Base-by-base conservation (phyloP, 1,284 basidiomycete species). In the Sphaerobolus stellatus region DNA sequence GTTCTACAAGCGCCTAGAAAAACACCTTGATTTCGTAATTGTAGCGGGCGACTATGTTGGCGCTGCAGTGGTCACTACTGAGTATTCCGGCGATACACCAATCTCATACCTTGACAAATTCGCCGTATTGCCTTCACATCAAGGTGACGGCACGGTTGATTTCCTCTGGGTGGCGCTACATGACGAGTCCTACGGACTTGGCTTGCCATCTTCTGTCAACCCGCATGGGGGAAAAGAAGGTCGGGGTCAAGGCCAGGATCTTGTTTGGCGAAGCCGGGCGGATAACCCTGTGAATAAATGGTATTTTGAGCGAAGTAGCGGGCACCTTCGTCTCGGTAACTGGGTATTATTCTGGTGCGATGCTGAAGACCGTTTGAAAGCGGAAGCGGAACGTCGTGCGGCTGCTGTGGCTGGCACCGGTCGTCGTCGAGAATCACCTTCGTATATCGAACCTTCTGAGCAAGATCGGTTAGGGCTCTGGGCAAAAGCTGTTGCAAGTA, bases 331-430 rank as follows among this genome's bases (percentile, higher is more conserved):
- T 52, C 81, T 92, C 73, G 88, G 85, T 22, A 75, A 80, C 38
- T 98, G 92, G 94, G 86, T 90, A 54, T 74, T 99, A 64, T 99
- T 99, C 74, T 99, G 97, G 97, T 98, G 94, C 69, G 96, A 98
- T 72, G 94, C 90, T 1, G 97, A 99, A 75, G 90, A 86, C 68
- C 79, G 84, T 52, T 69, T 92, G 29, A 84, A 79, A 70, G 57
- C 28, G 30, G 66, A 54, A 60, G 64, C 55, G 61, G 64, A 66
- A 54, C 6, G 52, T 49, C 44, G 58, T 52, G 46, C 56, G 30
- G 79, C 78, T 29, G 84, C 86, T 65, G 82, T 84, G 62, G 80
- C 82, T 11, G 50, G 58, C 22, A 56, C 64, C 56, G 61, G 62
- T 13, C 61, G 62, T 33, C 79, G 84, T 25, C 75, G 81, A 40